Conservation (phyloP, 805 yeast genomes). For the Nematodospora valgi region DNA sequence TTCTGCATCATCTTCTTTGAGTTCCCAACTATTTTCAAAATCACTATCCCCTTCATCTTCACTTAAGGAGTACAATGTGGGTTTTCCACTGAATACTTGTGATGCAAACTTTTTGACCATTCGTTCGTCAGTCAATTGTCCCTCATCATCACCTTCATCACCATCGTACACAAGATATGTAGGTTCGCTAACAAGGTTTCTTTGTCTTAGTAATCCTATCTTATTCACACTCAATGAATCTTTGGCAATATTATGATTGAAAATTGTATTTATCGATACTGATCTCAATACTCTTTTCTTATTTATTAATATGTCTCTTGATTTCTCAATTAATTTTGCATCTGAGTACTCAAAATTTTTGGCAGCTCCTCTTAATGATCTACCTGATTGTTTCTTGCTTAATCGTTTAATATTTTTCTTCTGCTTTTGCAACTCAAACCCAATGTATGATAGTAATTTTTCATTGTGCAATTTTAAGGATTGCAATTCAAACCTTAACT, state of each 20-base stretch:
- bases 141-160: conserved; percentile 18
- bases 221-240: not conserved
- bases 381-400: conserved; percentile 33
- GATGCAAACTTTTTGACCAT: conserved; percentile 34
- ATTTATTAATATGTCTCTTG: conserved; percentile 43
- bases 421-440: conserved; percentile 51
- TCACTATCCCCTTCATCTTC: conserved; percentile 5
- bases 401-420: conserved; percentile 39
- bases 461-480: conserved; percentile 54
- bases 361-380: conserved; percentile 3
- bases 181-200: not conserved
- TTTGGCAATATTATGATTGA: conserved; percentile 1
- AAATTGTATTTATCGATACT: conserved; percentile 29
- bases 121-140: conserved; percentile 9
- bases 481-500: conserved; percentile 50
- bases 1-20: conserved; percentile 11
- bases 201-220: not conserved
- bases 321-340: conserved; percentile 48
- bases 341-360: conserved; percentile 46
- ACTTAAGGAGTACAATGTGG: conserved; percentile 1
- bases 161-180: conserved; percentile 7
- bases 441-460: conserved; percentile 53
- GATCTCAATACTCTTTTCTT: conserved; percentile 41
- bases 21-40: conserved; percentile 6
- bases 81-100: conserved; percentile 23